Percentiles rank a stretch among this genome's conserved stretches.
These are phyloP conservation scores for Spiromastix sp. DNA, from an alignment of 2,329 filamentous ascomycete genomes.

Conservation along the genomic window DNA sequence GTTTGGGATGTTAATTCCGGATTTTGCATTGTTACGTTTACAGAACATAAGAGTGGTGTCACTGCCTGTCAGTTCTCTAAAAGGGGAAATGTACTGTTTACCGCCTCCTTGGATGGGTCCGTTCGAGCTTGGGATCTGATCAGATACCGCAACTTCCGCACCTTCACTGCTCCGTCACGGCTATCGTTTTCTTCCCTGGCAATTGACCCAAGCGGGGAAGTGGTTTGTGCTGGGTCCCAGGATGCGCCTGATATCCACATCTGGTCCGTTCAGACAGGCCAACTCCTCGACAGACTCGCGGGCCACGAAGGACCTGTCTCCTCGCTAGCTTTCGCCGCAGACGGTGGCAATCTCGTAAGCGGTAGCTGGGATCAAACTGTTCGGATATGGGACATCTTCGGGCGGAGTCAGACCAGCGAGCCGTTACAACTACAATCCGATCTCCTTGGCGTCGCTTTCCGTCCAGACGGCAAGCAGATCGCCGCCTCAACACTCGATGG, in stretches of 20 bases:
- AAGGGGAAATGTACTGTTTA: conserved; percentile 91
- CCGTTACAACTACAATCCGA: conserved; percentile 87
- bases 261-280: conserved; percentile 96
- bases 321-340: conserved; percentile 75
- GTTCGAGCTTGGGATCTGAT: conserved; percentile 94
- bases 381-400: conserved; percentile 92
- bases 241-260: conserved; percentile 97
- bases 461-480: conserved; percentile 83
- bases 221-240: conserved; percentile 86
- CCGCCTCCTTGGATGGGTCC: conserved; percentile 86
- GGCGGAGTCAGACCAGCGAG: conserved; percentile 86
- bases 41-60: conserved; percentile 88
- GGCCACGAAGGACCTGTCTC: conserved; percentile 94
- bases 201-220: conserved; percentile 93
- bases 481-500: conserved; percentile 89
- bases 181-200: conserved; percentile 89
- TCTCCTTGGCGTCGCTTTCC: conserved; percentile 73
- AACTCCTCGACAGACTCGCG: conserved; percentile 78
- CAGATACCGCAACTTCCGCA: conserved; percentile 91
- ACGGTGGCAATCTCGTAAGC: conserved; percentile 72
- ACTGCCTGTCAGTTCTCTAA: conserved; percentile 90
- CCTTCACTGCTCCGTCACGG: conserved; percentile 86
- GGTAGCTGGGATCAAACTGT: conserved; percentile 97
- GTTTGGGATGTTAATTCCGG: conserved; percentile 96
- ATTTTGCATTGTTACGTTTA: conserved; percentile 97